Evolutionary conservation across 768 basidiomycete genomes (phyloP), one percentile per base, ranked within the genome.

Genomic region (Serendipita indica): DNA sequence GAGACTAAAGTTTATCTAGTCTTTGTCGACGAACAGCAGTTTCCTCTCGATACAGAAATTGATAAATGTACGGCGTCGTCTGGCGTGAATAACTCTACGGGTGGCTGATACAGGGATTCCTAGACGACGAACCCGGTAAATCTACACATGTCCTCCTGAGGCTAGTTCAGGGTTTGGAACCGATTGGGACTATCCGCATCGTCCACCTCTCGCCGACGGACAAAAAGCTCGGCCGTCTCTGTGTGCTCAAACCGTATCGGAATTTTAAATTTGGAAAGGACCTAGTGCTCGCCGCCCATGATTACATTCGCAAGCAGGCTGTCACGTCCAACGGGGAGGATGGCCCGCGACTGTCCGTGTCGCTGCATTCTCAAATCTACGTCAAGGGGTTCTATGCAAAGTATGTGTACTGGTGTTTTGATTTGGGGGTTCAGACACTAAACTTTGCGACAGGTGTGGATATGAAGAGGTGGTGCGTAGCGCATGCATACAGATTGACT

Each of bases 141-240:
- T 77, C 85, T 25, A 79, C 77, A 25, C 88, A 90, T 70, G 78
- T 89, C 64, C 72, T 90, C 45, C 76, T 90, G 60, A 79, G 86
- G 60, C 73, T 86, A 20, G 69, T 74, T 33, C 80, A 82, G 16
- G 81, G 80, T 3, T 69, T 75, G 39, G 70, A 69, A 59, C 83
- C 84, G 6, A 74, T 85, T 60, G 89, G 86, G 62, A 89, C 86
- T 20, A 79, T 89, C 57, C 79, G 87, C 56, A 71, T 69, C 49
- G 67, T 68, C 64, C 72, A 70, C 59, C 66, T 69, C 54, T 71
- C 70, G 32, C 71, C 43, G n/a, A 4, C 58, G 3, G 79, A 79
- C 68, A 84, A 84, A 72, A 89, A 89, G 72, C 79, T 92, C 59
- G 76, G 62, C 1, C 61, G 66, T 2, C 63, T 66, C 13, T 63